These are phyloP conservation scores for Penicillium manginii DNA, from an alignment of 495 filamentous ascomycete genomes.

Conservation along the genomic window DNA sequence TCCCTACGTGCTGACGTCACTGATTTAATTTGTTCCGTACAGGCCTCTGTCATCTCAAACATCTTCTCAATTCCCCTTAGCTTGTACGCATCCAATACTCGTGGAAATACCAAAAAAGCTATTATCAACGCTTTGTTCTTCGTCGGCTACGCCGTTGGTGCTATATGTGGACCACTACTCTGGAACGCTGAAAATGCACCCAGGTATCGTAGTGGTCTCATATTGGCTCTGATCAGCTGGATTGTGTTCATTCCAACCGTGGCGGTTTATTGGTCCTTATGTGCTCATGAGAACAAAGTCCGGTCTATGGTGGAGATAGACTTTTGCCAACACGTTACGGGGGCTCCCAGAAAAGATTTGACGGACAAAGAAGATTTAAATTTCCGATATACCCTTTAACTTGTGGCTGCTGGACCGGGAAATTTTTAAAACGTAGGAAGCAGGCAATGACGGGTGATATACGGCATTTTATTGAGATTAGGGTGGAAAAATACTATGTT, in stretches of 20 bases:
- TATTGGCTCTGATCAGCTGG: conserved; percentile 1
- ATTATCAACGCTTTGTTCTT: neutral
- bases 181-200: conserved; percentile 2
- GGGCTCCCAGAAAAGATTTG: neutral
- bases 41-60: conserved; percentile 1
- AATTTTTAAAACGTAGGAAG: neutral
- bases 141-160: neutral
- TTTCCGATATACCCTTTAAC: conserved; percentile 2
- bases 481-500: neutral
- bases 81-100: conserved; percentile 1
- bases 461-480: neutral
- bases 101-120: conserved; percentile 1
- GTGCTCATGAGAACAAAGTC: neutral
- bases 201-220: neutral
- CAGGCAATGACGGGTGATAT: neutral
- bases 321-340: neutral
- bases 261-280: neutral
- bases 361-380: neutral
- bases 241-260: neutral
- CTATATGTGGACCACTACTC: conserved; percentile 2
- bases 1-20: neutral
- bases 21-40: neutral
- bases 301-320: neutral
- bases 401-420: neutral
- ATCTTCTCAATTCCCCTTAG: neutral